Base-by-base conservation (phyloP, 108 stramenopile species). In the Poteriospumella lacustris region DNA sequence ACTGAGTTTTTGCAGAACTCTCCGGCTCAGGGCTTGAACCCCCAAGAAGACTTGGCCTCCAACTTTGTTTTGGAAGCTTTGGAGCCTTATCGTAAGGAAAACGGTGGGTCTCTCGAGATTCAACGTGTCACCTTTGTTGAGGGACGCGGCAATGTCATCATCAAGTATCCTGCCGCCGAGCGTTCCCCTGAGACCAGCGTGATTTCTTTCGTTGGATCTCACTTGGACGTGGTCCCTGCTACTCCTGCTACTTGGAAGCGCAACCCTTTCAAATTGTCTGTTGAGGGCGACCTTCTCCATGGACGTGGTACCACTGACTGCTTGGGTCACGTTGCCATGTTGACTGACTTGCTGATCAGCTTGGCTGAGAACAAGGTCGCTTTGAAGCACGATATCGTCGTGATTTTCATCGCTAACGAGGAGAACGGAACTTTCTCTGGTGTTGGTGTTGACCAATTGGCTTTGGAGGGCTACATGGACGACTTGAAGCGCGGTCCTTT, bases 301-400 rank as follows among this genome's bases (percentile, higher is more conserved):
- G 88, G 87, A 0, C 75, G 88, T 2, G 88, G 88, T 19, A 88
- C 88, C 24, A 88, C 88, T 12, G 87, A 88, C 67, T 89, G 88
- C 82, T 81, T 89, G n/a, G 88, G 88, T 31, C 88, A 89, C 60
- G 86, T 89, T 43, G 88, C 87, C 2, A 78, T 89, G 83, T 70
- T 89, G 39, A 89, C 88, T 31, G 84, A 84, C 41, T 77, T 88
- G 33, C 47, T 86, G 19, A 58, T 80, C 76, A 80, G 38, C n/a
- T 59, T 89, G 28, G 88, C 87, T 39, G 81, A 86, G 68, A 39
- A 58, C 43, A 84, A 80, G 42, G 86, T 86, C 28, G 79, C 43
- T 44, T 76, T 87, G n/a, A 47, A 78, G 43, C 72, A 82, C 44
- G 44, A 69, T 39, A 58, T 89, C 29, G 43, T 86, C n/a, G 87